These are phyloP conservation scores for Seiridium unicorne DNA, from an alignment of 2,329 filamentous ascomycete species.

Conservation along the genomic window DNA sequence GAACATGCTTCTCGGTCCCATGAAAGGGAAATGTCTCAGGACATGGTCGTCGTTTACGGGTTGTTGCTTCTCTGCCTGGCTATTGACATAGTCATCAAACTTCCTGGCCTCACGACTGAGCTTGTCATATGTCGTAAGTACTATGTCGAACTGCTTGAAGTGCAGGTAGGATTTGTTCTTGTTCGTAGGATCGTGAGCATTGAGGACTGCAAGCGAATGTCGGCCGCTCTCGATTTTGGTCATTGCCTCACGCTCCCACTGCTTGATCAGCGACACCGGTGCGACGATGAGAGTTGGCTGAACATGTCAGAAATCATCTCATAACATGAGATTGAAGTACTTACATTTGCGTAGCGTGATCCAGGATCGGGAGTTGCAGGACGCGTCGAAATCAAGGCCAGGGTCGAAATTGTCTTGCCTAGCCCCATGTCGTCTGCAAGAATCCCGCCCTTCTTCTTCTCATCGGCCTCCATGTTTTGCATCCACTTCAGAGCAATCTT, in stretches of 20 bases:
- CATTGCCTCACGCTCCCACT: constrained; percentile 41
- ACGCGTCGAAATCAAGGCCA: constrained; percentile 67
- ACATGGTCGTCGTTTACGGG: constrained; percentile 36
- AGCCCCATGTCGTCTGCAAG: constrained; percentile 81
- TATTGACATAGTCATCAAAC: constrained; percentile 50
- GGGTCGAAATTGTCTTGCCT: constrained; percentile 79
- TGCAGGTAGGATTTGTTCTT: constrained; percentile 59
- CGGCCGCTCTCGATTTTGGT: constrained; percentile 60
- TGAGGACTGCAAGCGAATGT: constrained; percentile 61
- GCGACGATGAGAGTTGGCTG: constrained; percentile 16
- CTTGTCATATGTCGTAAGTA: constrained; percentile 75
- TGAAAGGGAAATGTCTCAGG: constrained; percentile 48
- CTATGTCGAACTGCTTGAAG: constrained; percentile 66
- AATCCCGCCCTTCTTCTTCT: constrained; percentile 60
- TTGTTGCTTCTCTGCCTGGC: constrained; percentile 39
- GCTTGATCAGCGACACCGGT: constrained; percentile 22
- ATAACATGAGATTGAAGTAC: background rate
- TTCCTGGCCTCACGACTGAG: constrained; percentile 66
- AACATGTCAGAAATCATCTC: background rate
- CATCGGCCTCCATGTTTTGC: constrained; percentile 68
- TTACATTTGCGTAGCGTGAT: background rate
- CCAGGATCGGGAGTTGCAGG: constrained; percentile 2
- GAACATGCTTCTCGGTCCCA: constrained; percentile 61
- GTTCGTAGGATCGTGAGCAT: constrained; percentile 57
- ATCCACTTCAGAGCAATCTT: constrained; percentile 77